Evolutionary conservation across 73 alveolate genomes (phyloP), one percentile per base, ranked within the genome.

Genomic region (Stentor roeselii): DNA sequence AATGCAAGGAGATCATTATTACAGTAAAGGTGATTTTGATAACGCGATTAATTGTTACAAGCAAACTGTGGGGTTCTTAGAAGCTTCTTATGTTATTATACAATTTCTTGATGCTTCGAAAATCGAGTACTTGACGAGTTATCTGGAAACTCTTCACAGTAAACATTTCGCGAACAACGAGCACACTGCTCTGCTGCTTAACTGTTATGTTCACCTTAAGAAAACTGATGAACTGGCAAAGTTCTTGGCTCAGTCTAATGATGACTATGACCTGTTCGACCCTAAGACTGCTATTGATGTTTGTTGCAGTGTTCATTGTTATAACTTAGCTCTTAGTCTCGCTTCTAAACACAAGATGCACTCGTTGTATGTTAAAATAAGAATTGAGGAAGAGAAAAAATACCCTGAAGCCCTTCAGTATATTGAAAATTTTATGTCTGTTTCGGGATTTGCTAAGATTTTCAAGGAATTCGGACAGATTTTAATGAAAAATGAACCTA

Each of bases 281-380:
- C 95, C 97, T 27, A 95, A 89, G 58, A 95, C 99, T 30, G 99
- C 99, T 6, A 97, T 97, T 76, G 98, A 96, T 80, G 99, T 92
- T 3, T 94, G 98, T 60, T 83, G 97, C 76, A 84, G 93, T 67
- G 61, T 86, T 75, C 87, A 87, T 0, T 87, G 87, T 37, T 89
- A 89, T 11, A 97, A 94, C 58, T 75, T 92, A 67, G 98, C 98
- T 59, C 84, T 86, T 11, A 75, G 86, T 27, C 59, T 94, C 67
- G 98, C 98, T 0, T 75, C 89, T 30, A 82, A 91, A 40, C 86
- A 89, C 74, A 86, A 94, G 58, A 83, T 92, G 83, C 91, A 93
- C 90, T 87, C 87, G 40, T 41, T 84, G 34, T 86, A 93, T 4
- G 91, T 94, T 0, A 76, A 89, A 82, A 94, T 94, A 0, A 86